Evolutionary conservation across 495 filamentous ascomycete genomes (phyloP), one percentile per base, ranked within the genome.

Genomic region (Rusavskia elegans): DNA sequence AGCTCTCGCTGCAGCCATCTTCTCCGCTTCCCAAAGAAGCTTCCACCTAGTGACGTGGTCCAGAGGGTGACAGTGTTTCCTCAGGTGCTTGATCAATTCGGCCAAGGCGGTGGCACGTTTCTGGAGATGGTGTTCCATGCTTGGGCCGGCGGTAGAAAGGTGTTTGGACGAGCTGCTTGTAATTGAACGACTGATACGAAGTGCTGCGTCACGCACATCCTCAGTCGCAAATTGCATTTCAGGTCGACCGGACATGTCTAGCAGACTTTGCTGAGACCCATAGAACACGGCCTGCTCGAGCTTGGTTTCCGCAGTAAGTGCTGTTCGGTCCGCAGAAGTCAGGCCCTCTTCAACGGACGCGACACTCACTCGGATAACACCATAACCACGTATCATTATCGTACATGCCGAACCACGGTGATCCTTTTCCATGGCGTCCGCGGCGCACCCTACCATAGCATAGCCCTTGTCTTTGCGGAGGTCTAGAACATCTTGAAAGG

Each of bases 251-350:
- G 78, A 71, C 53, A 99, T 84, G 56, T 87, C 80, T 29, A 99
- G 67, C 10, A 88, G 82, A 57, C 92, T 95, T 56, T 83, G 77
- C 64, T 87, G 79, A 20, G 77, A 78, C 1, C 89, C 87, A 63
- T 84, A 97, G 68, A 95, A 95, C 3, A 96, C 81, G 14, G 90
- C 90, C 63, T 97, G 90, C 59, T 95, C 88, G 41, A 99, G 73
- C 64, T 90, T 96, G 61, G 79, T 84, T 62, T 84, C 88, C 8
- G 85, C 84, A 1, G 86, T 87, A 19, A 90, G 72, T 23, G 64
- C 64, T 13, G 60, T 58, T 51, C 65, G 63, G 20, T 72, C 69
- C 3, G 61, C 52, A 13, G 58, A 63, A 13, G 50, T 53, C 27
- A 57, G 55, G 21, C 58, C 51, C 27, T 59, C 57, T 21, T 60